Evolutionary conservation across 139 green algal species (phyloP), one percentile per base, ranked within the genome.

Genomic region (Dunaliella primolecta): DNA sequence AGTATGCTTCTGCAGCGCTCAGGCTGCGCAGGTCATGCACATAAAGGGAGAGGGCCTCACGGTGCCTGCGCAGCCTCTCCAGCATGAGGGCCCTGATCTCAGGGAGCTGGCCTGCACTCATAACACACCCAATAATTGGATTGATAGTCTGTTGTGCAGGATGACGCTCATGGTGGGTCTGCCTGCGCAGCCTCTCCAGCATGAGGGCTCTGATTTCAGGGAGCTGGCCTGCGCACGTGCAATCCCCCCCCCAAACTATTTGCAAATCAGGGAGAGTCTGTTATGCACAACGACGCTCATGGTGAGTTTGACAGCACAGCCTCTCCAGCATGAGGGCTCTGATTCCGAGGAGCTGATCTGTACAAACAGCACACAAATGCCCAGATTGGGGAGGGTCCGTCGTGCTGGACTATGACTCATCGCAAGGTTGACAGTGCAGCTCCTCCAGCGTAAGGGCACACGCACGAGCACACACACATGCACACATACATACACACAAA

Each of bases 21-120:
- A 92, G 84, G 36, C 88, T 81, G 2, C 84, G n/a, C 84, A 96
- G 84, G 25, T 85, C 83, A 56, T 95, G 91, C 0, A 93, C 70
- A 37, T 95, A 96, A 1, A 98, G 87, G 31, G 81, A 78, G 46
- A 98, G 88, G 1, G 93, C 95, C 81, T 96, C 92, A 15, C 80
- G 75, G 88, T 98, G 94, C 30, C 88, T 87, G 7, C 92, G 91
- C 72, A 98, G 81, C 0, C 90, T 91, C 87, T 96, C 93, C 56
- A 97, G 88, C 89, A 98, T 92, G 27, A 96, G 86, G 2, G 95
- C 95, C 2, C 92, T 89, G 72, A 97, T 91, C 82, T 97, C 93
- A 23, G 92, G 88, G 55, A 97, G 88, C 80, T 84, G 46, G 25
- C 88, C 90, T 81, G 46, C 46, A 77, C 2, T 25, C 33, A 81